These are phyloP conservation scores for Fraxinus angustifolia DNA, from an alignment of 305 asterid species.

Conservation along the genomic window DNA sequence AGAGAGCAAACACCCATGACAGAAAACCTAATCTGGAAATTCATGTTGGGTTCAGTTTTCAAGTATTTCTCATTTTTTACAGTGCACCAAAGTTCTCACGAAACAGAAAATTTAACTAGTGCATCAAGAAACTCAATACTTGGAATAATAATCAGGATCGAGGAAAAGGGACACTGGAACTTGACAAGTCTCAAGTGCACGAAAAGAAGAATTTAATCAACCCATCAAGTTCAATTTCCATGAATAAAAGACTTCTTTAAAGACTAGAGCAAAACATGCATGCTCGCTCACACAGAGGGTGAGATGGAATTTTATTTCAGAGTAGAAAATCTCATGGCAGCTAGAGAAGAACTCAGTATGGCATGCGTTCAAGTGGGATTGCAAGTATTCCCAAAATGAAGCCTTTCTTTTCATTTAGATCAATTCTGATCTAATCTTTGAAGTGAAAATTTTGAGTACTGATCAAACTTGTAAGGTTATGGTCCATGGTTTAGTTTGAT, in stretches of 20 bases:
- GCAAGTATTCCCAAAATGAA: neutral
- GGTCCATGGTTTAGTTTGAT: neutral
- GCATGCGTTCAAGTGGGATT: neutral
- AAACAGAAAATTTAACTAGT: neutral
- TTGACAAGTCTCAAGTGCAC: neutral
- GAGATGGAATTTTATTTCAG: neutral
- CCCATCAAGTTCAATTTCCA: neutral
- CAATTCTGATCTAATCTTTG: neutral
- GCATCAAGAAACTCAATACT: neutral
- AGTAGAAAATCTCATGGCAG: neutral
- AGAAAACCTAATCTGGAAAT: neutral
- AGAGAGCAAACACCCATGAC: constrained; percentile 9
- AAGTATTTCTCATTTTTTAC: neutral
- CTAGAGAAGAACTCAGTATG: neutral
- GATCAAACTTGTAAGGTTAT: neutral
- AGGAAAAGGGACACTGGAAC: neutral
- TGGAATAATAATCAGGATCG: neutral
- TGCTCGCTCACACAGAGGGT: neutral
- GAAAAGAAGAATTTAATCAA: neutral
- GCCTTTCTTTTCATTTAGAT: neutral
- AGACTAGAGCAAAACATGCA: neutral
- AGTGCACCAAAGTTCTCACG: neutral
- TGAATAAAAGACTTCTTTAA: neutral
- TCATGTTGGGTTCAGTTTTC: neutral
- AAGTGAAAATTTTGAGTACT: neutral